Percentiles rank a stretch among this genome's conserved stretches.
These are phyloP conservation scores for Backusella luteola DNA, from an alignment of 192 early-diverging fungal species.

Conservation along the genomic window DNA sequence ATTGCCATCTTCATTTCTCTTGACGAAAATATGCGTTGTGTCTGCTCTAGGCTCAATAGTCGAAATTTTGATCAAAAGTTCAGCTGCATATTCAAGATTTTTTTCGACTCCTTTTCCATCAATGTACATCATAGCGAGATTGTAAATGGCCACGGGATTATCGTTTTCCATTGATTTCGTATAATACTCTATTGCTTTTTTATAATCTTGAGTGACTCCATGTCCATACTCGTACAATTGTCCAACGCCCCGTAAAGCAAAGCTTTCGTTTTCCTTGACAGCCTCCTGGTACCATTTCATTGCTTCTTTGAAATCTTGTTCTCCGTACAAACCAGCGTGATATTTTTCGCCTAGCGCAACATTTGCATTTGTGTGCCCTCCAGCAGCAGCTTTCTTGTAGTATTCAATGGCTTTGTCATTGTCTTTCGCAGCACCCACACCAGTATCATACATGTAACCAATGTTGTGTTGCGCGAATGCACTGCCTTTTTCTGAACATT, in stretches of 20 bases:
- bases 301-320: constrained; percentile 48
- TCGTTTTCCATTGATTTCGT: neutral
- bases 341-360: neutral
- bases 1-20: neutral
- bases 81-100: neutral
- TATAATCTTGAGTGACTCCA: neutral
- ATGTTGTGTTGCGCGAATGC: constrained; percentile 66
- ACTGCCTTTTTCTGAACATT: constrained; percentile 61
- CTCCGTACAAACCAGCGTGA: neutral
- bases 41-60: neutral
- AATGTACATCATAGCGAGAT: neutral
- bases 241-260: constrained; percentile 63
- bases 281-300: constrained; percentile 56
- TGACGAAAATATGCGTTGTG: neutral
- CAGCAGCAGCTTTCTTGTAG: constrained; percentile 58
- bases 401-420: constrained; percentile 67
- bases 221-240: constrained; percentile 37
- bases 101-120: neutral
- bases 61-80: neutral
- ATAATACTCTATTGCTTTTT: neutral
- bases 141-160: neutral
- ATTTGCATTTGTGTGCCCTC: constrained; percentile 65
- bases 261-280: constrained; percentile 42
- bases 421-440: constrained; percentile 55
- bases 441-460: constrained; percentile 77